These are phyloP conservation scores for Rickenella mellea DNA, from an alignment of 768 basidiomycete species.

Conservation along the genomic window DNA sequence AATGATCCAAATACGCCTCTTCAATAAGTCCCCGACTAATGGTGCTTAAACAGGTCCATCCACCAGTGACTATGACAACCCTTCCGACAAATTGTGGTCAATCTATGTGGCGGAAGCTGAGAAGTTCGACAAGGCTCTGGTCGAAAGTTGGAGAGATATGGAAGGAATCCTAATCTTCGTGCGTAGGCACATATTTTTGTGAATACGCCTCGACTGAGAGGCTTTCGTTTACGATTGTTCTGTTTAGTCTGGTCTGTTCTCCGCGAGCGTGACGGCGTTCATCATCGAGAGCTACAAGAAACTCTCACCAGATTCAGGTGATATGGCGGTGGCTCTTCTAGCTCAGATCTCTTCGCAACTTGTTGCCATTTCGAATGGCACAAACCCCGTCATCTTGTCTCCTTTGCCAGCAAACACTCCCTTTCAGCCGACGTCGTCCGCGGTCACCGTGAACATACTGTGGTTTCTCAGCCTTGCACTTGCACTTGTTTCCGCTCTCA, in stretches of 20 bases:
- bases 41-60: too few species aligned
- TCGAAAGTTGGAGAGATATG: constrained; percentile 7
- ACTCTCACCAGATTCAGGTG: constrained; percentile 2
- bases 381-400: too few species aligned
- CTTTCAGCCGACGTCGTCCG: too few species aligned
- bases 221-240: too few species aligned
- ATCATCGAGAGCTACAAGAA: constrained; percentile 10
- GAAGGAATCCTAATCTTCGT: constrained; percentile 11
- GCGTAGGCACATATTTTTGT: too few species aligned
- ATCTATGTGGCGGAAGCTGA: constrained; percentile 5
- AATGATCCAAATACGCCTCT: too few species aligned
- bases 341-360: too few species aligned
- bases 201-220: too few species aligned
- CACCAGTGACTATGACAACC: too few species aligned
- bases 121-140: constrained; percentile 6
- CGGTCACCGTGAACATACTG: constrained; percentile 4
- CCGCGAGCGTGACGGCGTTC: constrained; percentile 9
- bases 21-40: too few species aligned
- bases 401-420: too few species aligned
- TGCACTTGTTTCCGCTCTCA: constrained; percentile 5
- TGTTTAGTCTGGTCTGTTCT: constrained; percentile 8
- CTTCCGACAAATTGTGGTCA: constrained; percentile 2
- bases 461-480: constrained; percentile 8
- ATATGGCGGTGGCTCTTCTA: constrained; percentile 3
- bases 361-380: too few species aligned